A percentile compares a stretch with the other conserved stretches of the same genome.
These are phyloP conservation scores for Hypoxylon sp. DNA, from an alignment of 2,329 filamentous ascomycete species.

Conservation along the genomic window DNA sequence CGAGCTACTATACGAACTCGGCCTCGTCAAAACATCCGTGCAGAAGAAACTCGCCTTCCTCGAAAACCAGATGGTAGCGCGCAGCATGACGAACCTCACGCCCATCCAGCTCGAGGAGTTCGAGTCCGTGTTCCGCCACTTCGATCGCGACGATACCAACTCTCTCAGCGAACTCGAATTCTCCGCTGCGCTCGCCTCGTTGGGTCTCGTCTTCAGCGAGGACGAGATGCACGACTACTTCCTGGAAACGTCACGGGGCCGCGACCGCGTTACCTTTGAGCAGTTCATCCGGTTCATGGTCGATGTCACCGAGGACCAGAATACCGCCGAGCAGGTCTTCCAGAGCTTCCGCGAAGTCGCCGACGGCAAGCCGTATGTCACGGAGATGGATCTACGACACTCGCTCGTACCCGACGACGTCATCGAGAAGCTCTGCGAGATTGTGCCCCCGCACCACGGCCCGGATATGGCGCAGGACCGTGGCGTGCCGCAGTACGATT, in stretches of 20 bases:
- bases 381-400: conserved; percentile 95
- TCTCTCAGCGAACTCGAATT: conserved; percentile 94
- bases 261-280: conserved; percentile 91
- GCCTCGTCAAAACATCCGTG: conserved; percentile 90
- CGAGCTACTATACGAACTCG: conserved; percentile 93
- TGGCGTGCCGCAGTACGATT: conserved; percentile 90
- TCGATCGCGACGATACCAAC: conserved; percentile 94
- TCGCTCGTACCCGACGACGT: conserved; percentile 96
- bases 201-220: conserved; percentile 96
- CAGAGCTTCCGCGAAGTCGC: conserved; percentile 98
- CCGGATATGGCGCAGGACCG: conserved; percentile 90
- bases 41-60: conserved; percentile 97
- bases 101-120: conserved; percentile 99
- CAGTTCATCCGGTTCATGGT: conserved; percentile 99
- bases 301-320: conserved; percentile 97
- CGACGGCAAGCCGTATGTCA: conserved; percentile 98
- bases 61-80: conserved; percentile 98
- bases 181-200: conserved; percentile 92
- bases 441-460: conserved; percentile 87
- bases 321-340: conserved; percentile 98
- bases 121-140: conserved; percentile 97
- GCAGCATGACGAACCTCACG: conserved; percentile 98
- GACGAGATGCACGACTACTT: conserved; percentile 99
- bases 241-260: conserved; percentile 83
- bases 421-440: conserved; percentile 90